phyloP scores from a whole-genome alignment of 2,329 filamentous ascomycete genomes.

The Aspergillus fischeri region DNA sequence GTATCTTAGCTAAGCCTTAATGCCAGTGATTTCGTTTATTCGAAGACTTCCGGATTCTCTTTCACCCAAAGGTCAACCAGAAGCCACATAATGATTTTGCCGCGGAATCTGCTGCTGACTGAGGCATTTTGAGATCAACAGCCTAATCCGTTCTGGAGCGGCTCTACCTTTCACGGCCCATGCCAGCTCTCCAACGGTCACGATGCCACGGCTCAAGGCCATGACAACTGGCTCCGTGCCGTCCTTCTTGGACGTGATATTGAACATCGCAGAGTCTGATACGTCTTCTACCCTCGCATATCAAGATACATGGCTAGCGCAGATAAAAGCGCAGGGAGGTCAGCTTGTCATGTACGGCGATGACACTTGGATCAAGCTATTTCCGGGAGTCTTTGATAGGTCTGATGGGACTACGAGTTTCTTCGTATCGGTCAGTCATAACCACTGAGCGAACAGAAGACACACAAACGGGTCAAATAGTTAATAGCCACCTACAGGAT shows the following conservation, averaged over 20 bases:
- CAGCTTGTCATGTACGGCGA: slow-evolving; percentile 94
- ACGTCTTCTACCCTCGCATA: slow-evolving; percentile 79
- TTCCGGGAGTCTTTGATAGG: slow-evolving; percentile 81
- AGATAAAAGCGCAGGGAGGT: slow-evolving; percentile 73
- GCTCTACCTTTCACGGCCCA: slow-evolving; percentile 93
- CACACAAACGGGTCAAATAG: slow-evolving; percentile 6
- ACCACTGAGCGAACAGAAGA: not conserved
- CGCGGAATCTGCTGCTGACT: slow-evolving; percentile 2
- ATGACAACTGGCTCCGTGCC: slow-evolving; percentile 98
- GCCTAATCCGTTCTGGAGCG: slow-evolving; percentile 74
- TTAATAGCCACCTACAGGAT: slow-evolving; percentile 55
- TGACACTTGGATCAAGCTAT: slow-evolving; percentile 97
- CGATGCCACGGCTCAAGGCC: slow-evolving; percentile 95
- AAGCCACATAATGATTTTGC: not conserved
- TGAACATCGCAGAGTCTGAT: slow-evolving; percentile 94
- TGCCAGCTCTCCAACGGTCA: slow-evolving; percentile 94
- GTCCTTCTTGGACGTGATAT: slow-evolving; percentile 92
- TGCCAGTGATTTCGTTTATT: slow-evolving; percentile 85
- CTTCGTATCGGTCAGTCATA: slow-evolving; percentile 78
- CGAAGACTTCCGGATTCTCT: slow-evolving; percentile 70
- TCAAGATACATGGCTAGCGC: slow-evolving; percentile 94
- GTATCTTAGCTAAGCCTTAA: slow-evolving; percentile 14
- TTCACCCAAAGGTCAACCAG: slow-evolving; percentile 74
- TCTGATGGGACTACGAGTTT: slow-evolving; percentile 94
- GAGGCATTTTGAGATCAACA: slow-evolving; percentile 33